phyloP scores from a whole-genome alignment of 163 green algal genomes.

The Chlorella variabilis region DNA sequence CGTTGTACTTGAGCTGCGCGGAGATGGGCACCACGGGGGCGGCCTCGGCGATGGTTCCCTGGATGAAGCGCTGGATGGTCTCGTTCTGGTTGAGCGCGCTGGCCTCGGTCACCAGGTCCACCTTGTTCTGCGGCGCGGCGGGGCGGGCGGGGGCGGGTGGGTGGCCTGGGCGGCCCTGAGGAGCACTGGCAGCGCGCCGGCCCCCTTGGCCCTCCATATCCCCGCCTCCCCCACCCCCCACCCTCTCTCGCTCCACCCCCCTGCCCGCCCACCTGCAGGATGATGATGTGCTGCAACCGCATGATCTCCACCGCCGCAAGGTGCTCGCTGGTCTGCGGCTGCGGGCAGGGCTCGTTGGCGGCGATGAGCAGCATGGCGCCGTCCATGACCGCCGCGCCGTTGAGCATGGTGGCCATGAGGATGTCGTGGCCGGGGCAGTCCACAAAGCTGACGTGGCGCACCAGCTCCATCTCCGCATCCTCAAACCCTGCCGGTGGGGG shows the following conservation, averaged over 20 bases:
- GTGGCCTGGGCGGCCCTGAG: background rate
- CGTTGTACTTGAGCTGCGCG: constrained; percentile 99
- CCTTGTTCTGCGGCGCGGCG: constrained; percentile 71
- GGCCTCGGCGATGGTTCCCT: constrained; percentile 95
- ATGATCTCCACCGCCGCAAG: constrained; percentile 99
- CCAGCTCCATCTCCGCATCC: constrained; percentile 79
- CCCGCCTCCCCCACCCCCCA: too few species aligned
- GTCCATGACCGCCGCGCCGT: constrained; percentile 99
- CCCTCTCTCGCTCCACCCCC: too few species aligned
- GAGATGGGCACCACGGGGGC: constrained; percentile 97
- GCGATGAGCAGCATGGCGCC: constrained; percentile 98
- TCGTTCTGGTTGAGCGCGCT: constrained; percentile 94
- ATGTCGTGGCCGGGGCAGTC: constrained; percentile 99
- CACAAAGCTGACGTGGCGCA: constrained; percentile 95
- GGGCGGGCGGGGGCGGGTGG: background rate
- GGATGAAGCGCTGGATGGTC: constrained; percentile 87
- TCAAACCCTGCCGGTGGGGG: constrained; percentile 85
- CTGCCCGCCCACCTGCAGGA: constrained; percentile 84
- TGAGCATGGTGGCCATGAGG: constrained; percentile 99
- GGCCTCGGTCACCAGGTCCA: constrained; percentile 94
- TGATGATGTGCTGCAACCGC: constrained; percentile 98
- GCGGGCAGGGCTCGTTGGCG: constrained; percentile 98
- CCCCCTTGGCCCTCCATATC: background rate
- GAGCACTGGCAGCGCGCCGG: background rate
- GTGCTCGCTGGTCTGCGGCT: constrained; percentile 98